Evolutionary conservation across 768 basidiomycete species (phyloP), one percentile per base, ranked within the genome.

Genomic region (Tricholoma hemisulphureum): DNA sequence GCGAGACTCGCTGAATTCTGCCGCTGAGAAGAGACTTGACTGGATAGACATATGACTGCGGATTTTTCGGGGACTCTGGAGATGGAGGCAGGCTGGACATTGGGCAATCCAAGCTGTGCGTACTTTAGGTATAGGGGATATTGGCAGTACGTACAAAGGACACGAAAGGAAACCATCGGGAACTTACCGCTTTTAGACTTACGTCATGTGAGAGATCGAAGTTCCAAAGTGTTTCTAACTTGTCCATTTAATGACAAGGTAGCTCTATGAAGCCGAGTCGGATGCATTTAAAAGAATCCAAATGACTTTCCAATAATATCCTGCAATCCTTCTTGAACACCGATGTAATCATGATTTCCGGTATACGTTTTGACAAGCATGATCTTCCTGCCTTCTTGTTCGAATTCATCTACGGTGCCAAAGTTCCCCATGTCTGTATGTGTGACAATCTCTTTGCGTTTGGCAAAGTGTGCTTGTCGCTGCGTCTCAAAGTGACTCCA

Each of bases 281-380:
- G 14, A 14, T 14, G 31, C 29, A 3, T 16, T 24, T n/a, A 31
- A 10, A 24, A 21, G 8, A 74, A 49, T 6, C 63, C 67, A 66
- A 79, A 80, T 3, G 63, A 66, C 45, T 61, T 70, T 26, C 77
- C 72, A 49, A 86, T 83, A 35, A 83, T 75, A 67, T 91, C 90
- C 59, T 90, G 85, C 28, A 91, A 78, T 1, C 90, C 89, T 61
- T 92, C 89, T 60, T 88, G 81, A 4, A 81, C 67, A 11, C 84
- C 86, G 16, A 91, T 61, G 54, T 76, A 75, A 56, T 84, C 80
- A 61, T 93, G 90, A 0, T 79, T 81, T 11, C 91, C 91, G 55
- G 75, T 83, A 51, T 78, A 65, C 2, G 85, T 83, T 72, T 85
- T 85, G 35, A 90, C 74, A 14, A 85, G 80, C 14, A 80, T 76